phyloP scores from a whole-genome alignment of 805 yeast genomes.

The Komagataella phaffii region DNA sequence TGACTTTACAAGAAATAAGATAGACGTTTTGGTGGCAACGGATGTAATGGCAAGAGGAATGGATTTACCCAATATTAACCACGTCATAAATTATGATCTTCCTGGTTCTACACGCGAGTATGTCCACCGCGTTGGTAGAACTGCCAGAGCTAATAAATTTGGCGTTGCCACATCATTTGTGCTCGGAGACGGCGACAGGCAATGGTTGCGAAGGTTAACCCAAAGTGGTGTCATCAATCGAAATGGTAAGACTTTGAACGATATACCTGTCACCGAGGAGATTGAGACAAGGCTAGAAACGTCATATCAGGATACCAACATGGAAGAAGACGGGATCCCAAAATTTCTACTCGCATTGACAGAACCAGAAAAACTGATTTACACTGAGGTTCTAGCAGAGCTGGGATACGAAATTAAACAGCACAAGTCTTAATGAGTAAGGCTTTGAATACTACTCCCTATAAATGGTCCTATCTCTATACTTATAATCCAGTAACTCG shows the following conservation, averaged over 20 bases:
- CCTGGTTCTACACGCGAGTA: constrained; percentile 86
- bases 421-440: not conserved
- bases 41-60: constrained; percentile 96
- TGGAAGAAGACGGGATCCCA: constrained; percentile 1
- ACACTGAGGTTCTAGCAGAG: constrained; percentile 27
- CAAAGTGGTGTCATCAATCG: constrained; percentile 40
- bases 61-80: constrained; percentile 55
- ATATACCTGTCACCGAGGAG: constrained; percentile 18
- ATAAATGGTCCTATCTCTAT: not conserved
- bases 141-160: constrained; percentile 78
- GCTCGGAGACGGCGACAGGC: constrained; percentile 68
- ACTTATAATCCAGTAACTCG: not conserved
- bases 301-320: not conserved
- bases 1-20: constrained; percentile 40
- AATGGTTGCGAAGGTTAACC: constrained; percentile 40
- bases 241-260: constrained; percentile 19
- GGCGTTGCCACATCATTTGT: constrained; percentile 70
- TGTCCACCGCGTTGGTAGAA: constrained; percentile 93
- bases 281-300: not conserved
- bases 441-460: not conserved
- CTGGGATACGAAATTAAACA: constrained; percentile 27
- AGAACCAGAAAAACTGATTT: constrained; percentile 22
- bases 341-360: constrained; percentile 15
- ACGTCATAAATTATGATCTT: constrained; percentile 81
- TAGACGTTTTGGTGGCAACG: constrained; percentile 56